Evolutionary conservation across 1,284 basidiomycete species (phyloP), one percentile per base, ranked within the genome.

Genomic region (Lignosus rhinocerotis): DNA sequence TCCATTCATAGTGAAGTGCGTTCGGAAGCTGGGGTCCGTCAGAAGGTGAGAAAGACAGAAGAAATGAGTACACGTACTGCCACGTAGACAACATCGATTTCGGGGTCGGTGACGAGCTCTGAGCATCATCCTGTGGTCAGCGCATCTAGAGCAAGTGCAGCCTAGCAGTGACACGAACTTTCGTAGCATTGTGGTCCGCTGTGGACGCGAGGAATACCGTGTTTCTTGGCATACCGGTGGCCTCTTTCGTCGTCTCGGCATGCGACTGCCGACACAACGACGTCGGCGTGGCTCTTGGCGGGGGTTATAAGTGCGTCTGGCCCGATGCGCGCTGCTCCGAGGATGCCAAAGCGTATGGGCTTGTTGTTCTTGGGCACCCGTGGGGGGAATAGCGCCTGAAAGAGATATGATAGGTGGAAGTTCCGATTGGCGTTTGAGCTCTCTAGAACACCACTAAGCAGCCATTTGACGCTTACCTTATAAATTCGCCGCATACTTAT

Each of bases 1-100:
- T 86, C 88, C 88, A 92, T 65, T 90, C 88, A 60, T 79, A 88
- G 66, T 91, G 88, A n/a, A 90, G 71, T 2, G 80, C 81, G 62
- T 88, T 88, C 0, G 88, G 88, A 0, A 89, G 76, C 80, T 86
- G 55, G 45, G 51, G 55, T 31, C 32, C 44, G 3, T 16, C 2
- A 1, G 31, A n/a, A 52, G n/a, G 36, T 43, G 38, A 53, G 12
- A 38, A 19, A 25, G 32, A 41, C 7, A 63, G n/a, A 50, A 6
- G 33, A 6, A 32, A 32, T 3, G 17, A 19, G 47, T 9, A 25
- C 19, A 32, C 75, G 19, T 61, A 87, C 85, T 4, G 86, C 80
- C 59, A 86, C 88, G 66, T 90, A 90, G 3, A 89, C 71, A 0
- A 73, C 81, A 60, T 90, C 81, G 38, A 90, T 76, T 14, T 83